These are phyloP conservation scores for Chlorella variabilis DNA, from an alignment of 163 green algal genomes.

Conservation along the genomic window DNA sequence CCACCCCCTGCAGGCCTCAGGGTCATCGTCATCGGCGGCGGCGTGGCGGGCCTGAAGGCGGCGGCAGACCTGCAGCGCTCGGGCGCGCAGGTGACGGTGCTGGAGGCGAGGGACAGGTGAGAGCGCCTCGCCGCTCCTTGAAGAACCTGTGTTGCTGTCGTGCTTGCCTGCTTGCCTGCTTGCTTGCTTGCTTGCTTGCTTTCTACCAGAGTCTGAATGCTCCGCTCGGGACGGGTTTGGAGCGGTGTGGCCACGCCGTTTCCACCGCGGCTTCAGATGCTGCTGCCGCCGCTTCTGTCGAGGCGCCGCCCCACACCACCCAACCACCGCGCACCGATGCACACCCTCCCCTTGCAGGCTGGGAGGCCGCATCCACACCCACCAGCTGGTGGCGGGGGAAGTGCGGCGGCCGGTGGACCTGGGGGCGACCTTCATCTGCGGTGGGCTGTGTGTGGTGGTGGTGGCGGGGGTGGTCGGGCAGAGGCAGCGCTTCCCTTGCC, in stretches of 20 bases:
- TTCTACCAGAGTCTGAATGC: no score
- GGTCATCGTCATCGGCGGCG: constrained; percentile 50
- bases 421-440: constrained; percentile 32
- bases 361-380: constrained; percentile 41
- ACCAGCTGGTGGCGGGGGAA: neutral
- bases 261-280: no score
- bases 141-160: neutral
- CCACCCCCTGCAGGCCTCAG: constrained; percentile 20
- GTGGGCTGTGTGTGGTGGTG: neutral
- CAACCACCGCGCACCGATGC: no score
- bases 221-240: no score
- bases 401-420: constrained; percentile 8
- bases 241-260: no score
- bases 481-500: neutral
- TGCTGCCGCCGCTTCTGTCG: no score
- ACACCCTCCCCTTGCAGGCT: constrained; percentile 7
- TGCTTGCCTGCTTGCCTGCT: neutral
- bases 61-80: constrained; percentile 35
- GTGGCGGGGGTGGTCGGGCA: neutral
- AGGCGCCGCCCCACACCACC: no score
- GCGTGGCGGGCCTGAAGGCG: constrained; percentile 52
- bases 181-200: no score
- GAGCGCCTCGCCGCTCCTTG: neutral
- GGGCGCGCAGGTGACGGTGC: constrained; percentile 39
- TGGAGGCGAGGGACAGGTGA: constrained; percentile 47